These are phyloP conservation scores for Podospora pseudoanserina DNA, from an alignment of 495 filamentous ascomycete species.

Conservation along the genomic window DNA sequence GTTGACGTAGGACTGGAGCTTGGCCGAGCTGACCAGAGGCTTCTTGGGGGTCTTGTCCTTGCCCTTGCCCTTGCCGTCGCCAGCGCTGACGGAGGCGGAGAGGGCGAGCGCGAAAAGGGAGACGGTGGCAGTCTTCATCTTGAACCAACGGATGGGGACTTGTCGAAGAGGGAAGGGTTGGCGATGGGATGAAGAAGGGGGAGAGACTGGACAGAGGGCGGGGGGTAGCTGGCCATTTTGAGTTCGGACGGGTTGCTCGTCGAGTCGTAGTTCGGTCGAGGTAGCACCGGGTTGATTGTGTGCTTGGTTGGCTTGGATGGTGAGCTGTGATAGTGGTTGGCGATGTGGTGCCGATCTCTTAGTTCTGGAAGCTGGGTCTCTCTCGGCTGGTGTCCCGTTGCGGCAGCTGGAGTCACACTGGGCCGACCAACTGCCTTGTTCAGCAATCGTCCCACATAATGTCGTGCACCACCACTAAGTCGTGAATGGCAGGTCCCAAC, in stretches of 20 bases:
- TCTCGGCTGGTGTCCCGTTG: conserved; percentile 13
- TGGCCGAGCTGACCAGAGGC: conserved; percentile 21
- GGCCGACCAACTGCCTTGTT: conserved; percentile 13
- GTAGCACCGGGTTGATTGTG: neutral
- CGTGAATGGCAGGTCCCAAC: conserved; percentile 19
- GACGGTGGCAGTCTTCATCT: conserved; percentile 15
- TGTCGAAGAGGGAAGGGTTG: neutral
- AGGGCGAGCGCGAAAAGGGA: conserved; percentile 15
- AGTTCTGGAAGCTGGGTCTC: neutral
- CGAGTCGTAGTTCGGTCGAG: neutral
- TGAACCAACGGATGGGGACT: conserved; percentile 6
- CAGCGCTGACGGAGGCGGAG: conserved; percentile 8
- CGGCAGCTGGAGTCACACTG: conserved; percentile 14
- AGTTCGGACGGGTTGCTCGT: neutral
- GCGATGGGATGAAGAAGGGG: neutral
- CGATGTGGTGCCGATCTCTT: conserved; percentile 4
- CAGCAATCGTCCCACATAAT: neutral
- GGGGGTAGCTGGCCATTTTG: conserved; percentile 6
- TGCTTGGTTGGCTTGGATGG: neutral
- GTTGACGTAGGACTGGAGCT: conserved; percentile 38
- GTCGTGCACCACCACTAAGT: conserved; percentile 15
- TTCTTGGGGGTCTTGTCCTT: conserved; percentile 4
- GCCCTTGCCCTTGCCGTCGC: conserved; percentile 6
- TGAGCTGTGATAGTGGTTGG: neutral
- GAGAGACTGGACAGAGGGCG: neutral